These are phyloP conservation scores for Exophiala oligosperma DNA, from an alignment of 2,329 filamentous ascomycete species.

Conservation along the genomic window DNA sequence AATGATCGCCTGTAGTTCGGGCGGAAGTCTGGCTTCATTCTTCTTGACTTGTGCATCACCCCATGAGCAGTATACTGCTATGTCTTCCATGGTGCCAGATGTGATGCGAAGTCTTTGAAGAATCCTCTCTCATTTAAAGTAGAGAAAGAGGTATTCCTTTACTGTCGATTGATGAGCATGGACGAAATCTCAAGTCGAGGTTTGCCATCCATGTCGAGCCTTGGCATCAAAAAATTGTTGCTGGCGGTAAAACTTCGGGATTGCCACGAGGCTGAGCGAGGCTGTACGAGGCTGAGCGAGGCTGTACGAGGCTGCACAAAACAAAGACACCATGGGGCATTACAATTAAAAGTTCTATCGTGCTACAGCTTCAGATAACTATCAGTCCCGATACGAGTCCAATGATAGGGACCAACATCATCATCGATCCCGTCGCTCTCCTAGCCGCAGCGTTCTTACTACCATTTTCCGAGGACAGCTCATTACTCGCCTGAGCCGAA, in stretches of 20 bases:
- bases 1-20: conserved; percentile 69
- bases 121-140: background rate
- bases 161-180: background rate
- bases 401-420: background rate
- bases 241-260: background rate
- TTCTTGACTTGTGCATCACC: conserved; percentile 37
- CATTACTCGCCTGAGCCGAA: background rate
- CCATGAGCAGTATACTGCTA: conserved; percentile 30
- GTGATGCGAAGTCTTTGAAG: background rate
- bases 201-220: background rate
- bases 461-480: background rate
- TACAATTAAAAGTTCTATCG: background rate
- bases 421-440: background rate
- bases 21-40: conserved; percentile 61
- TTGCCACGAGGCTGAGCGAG: conserved; percentile 11
- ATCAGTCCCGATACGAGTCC: too few species aligned
- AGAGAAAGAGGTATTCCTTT: background rate
- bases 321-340: background rate
- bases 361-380: too few species aligned
- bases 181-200: background rate
- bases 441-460: background rate
- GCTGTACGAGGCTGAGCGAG: conserved; percentile 1
- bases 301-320: background rate
- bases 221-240: conserved; percentile 1
- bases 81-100: conserved; percentile 31